Percentiles rank a stretch among this genome's conserved stretches.
Conservation (phyloP, 108 stramenopile genomes). For the Cyclostephanos tholiformis region DNA sequence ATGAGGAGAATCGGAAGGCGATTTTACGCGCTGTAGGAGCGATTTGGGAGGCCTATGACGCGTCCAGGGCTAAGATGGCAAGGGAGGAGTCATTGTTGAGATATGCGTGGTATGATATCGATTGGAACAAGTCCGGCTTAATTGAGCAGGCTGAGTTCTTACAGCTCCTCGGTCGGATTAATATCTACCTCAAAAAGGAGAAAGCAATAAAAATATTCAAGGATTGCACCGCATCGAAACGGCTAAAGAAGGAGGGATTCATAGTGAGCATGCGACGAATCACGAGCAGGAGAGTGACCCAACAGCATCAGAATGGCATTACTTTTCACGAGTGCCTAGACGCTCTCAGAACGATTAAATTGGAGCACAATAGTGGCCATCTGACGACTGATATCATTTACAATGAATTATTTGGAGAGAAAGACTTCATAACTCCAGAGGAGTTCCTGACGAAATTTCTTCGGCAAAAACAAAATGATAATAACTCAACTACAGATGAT, state of each 20-base stretch:
- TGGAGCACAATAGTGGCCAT: constrained; percentile 17
- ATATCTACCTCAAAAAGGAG: constrained; percentile 53
- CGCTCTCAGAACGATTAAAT: constrained; percentile 51
- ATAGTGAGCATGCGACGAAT: constrained; percentile 4
- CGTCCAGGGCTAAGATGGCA: constrained; percentile 24
- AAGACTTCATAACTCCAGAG: constrained; percentile 47
- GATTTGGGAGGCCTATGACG: constrained; percentile 53
- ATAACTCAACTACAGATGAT: constrained; percentile 53
- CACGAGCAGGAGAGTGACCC: neutral
- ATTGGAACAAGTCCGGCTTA: constrained; percentile 51
- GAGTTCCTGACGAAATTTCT: constrained; percentile 62
- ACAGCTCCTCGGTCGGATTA: constrained; percentile 64
- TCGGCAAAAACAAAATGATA: constrained; percentile 53
- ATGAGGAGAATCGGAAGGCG: constrained; percentile 42
- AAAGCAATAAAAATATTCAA: constrained; percentile 49
- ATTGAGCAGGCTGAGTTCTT: constrained; percentile 58
- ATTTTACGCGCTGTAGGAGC: constrained; percentile 48
- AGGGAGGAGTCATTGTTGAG: constrained; percentile 65
- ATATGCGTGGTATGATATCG: constrained; percentile 81
- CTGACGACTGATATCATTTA: constrained; percentile 46
- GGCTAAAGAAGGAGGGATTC: neutral
- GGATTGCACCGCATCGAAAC: constrained; percentile 11
- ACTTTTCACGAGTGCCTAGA: constrained; percentile 55
- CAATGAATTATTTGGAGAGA: constrained; percentile 56
- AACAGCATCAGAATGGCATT: constrained; percentile 23